Evolutionary conservation across 2,329 filamentous ascomycete genomes (phyloP), one percentile per base, ranked within the genome.

Genomic region (Lanzia echinophila): DNA sequence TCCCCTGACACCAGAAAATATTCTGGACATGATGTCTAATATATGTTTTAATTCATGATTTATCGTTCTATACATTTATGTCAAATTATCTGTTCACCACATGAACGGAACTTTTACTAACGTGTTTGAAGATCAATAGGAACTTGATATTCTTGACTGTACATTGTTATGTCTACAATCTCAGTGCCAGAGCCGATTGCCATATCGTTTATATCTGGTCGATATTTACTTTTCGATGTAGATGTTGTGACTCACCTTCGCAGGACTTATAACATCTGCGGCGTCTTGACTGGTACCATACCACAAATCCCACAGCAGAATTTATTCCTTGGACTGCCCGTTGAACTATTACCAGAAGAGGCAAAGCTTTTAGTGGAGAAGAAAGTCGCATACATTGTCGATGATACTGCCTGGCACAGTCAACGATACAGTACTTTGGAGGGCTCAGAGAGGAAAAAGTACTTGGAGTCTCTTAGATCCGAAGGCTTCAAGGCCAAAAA

Each of bases 221-320:
- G 88, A 60, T 96, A 92, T 73, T 82, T 96, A 57, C 77, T 99
- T 62, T 97, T 96, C 75, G 90, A 95, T 68, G 82, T 90, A 64
- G 82, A 90, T 67, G 83, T 84, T 60, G 86, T 90, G 56, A 84
- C 87, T 63, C 80, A 86, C 68, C 77, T 96, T 58, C 87, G 94
- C 61, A 83, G 88, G 58, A 76, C 83, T 63, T 81, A 96, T 73
- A 84, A 89, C 68, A 90, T 96, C 64, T 91, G 87, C 66, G 90
- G 90, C 59, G 86, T 94, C 32, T 78, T 96, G 53, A 84, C 88
- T 56, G 94, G 94, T 54, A 91, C 88, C 7, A 83, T 96, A 31
- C 92, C 94, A 2, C 91, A 97, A 71, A 86, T 90, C 54, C 90
- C 91, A 6, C 92, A 95, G 63, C 94, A 99, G 72, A 97, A 96